These are phyloP conservation scores for Kazachstania africana DNA, from an alignment of 805 yeast genomes.

Conservation along the genomic window DNA sequence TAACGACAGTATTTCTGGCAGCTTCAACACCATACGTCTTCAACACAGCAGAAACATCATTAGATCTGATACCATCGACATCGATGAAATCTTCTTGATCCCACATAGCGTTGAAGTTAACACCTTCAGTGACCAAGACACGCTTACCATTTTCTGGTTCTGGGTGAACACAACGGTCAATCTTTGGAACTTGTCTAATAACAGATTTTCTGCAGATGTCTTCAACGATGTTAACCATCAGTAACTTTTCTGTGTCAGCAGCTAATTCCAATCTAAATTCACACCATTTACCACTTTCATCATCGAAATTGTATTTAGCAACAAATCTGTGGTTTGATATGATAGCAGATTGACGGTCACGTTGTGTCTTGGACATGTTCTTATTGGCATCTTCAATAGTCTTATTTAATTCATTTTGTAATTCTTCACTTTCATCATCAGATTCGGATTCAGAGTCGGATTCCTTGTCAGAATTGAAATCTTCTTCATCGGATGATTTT, in stretches of 20 bases:
- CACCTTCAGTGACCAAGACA: conserved; percentile 90
- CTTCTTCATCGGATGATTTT: conserved; percentile 62
- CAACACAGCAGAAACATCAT: conserved; percentile 86
- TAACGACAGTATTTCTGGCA: conserved; percentile 92
- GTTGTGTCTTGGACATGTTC: conserved; percentile 47
- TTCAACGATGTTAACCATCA: conserved; percentile 95
- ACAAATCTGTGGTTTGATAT: conserved; percentile 62
- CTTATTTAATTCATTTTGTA: conserved; percentile 15
- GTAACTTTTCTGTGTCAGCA: conserved; percentile 78
- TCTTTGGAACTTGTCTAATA: conserved; percentile 81
- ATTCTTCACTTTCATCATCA: conserved; percentile 32
- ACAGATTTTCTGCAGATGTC: conserved; percentile 81
- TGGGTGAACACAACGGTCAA: conserved; percentile 90
- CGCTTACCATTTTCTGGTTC: conserved; percentile 59
- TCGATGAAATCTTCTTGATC: conserved; percentile 88
- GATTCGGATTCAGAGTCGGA: conserved; percentile 31
- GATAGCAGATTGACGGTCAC: conserved; percentile 78
- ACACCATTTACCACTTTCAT: conserved; percentile 82
- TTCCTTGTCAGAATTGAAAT: conserved; percentile 30
- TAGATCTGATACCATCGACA: conserved; percentile 80
- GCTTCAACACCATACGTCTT: conserved; percentile 97
- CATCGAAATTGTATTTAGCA: conserved; percentile 81
- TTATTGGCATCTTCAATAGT: conserved; percentile 16
- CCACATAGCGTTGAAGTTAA: conserved; percentile 96
- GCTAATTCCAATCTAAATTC: conserved; percentile 74